Base-by-base conservation (phyloP, 1,284 basidiomycete genomes). In the Ganoderma resinaceum region DNA sequence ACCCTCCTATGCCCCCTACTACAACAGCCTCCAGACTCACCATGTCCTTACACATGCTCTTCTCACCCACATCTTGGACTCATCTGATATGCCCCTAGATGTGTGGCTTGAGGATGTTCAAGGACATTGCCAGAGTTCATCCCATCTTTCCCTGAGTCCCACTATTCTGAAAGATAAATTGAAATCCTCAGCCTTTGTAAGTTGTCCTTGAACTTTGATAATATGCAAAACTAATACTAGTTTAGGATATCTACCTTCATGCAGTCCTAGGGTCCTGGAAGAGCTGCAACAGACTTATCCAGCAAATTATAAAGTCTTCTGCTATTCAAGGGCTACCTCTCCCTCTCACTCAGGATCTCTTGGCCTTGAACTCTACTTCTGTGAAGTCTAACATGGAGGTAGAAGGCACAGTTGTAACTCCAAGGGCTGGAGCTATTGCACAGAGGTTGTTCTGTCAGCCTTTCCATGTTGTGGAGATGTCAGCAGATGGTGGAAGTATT, bases 1-100 rank as follows among this genome's bases (percentile, higher is more conserved):
- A 0, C 58, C 64, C 1, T 33, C 66, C 2, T 91, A 91, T 71
- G 67, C 64, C 2, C 75, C 79, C 0, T 82, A 82, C 66, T 90
- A 83, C 71, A 63, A 66, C 1, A 65, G 76, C 0, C 86, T 88
- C 63, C 88, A 85, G 82, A 76, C 82, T 16, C 79, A 80, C 55
- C 87, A 89, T 69, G 0, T 61, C 88, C 16, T 77, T 86, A 1
- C 85, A 89, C 71, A 74, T 85, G 11, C 23, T 7, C 66, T 88
- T 1, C 75, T 88, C 31, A 77, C 78, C 1, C 76, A 75, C 2
- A 77, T 80, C 14, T 62, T 84, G 14, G 75, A 78, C 20, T 64
- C 80, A 52, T 75, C 78, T 0, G 74, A 79, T 9, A 71, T 84
- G 1, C 79, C 79, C 16, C 82, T 82, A 57, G 70, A 80, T 0